Base-by-base conservation (phyloP, 2,329 filamentous ascomycete genomes). In the Aspergillus terreus region DNA sequence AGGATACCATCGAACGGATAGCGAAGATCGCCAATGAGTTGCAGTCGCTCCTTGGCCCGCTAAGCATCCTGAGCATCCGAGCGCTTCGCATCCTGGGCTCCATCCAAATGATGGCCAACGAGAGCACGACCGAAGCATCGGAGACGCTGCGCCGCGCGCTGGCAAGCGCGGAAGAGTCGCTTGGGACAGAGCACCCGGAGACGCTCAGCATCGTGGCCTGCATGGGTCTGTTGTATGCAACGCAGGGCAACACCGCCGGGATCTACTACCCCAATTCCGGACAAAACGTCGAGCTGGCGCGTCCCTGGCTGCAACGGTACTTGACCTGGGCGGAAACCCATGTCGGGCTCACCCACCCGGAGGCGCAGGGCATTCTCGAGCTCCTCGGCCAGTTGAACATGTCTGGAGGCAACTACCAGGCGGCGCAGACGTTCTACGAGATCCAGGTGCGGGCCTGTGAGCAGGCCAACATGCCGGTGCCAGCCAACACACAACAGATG, bases 91-190 rank as follows among this genome's bases (percentile, higher is more conserved):
- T 67, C 1, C 53, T 60, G 7, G 65, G 61, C 1, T 56, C 53
- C 10, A 59, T 51, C 4, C 55, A 63, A 27, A 55, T 55, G 7
- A 52, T 62, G 12, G 47, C 55, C 3, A 44, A 35, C n/a, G 52
- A 62, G 10, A 53, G 58, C 44, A 53, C 46, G 4, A 50, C 60
- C 12, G 51, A 55, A 12, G 57, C 65, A 0, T 66, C 62, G 2
- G 65, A 68, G 46, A 65, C 60, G 0, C 50, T 67, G n/a, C 64
- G 65, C 0, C 65, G 64, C 10, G 64, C 61, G 6, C 58, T 68
- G 1, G 55, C 65, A 1, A 58, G 53, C 6, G 61, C 63, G 0
- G 65, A 68, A 30, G 65, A 68, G 46, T 38, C 50, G 1, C 46
- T 67, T 0, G 65, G 65, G 0, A 44, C 59, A 0, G 61, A 66